Percentiles rank a stretch among this genome's conserved stretches.
phyloP scores from a whole-genome alignment of 148 eudicot species.

The Selenicereus undatus region DNA sequence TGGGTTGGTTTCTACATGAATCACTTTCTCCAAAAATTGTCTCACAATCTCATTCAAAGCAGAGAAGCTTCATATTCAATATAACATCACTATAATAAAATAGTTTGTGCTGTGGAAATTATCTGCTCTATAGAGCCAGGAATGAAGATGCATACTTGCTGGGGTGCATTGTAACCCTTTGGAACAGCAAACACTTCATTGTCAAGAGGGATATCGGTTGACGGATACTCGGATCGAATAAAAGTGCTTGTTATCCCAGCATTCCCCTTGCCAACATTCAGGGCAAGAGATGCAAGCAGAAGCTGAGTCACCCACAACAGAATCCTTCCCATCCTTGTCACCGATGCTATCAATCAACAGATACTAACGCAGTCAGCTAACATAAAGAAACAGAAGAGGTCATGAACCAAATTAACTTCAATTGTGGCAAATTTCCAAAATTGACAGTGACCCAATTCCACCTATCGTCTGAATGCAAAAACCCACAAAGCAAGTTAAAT shows the following conservation, averaged over 20 bases:
- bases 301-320: slow-evolving; percentile 31
- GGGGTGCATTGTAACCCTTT: slow-evolving; percentile 81
- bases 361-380: slow-evolving; percentile 18
- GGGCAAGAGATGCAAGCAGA: slow-evolving; percentile 37
- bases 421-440: neutral
- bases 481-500: slow-evolving; percentile 10
- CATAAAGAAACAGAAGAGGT: slow-evolving; percentile 4
- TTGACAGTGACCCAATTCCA: slow-evolving; percentile 13
- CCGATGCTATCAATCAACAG: slow-evolving; percentile 27
- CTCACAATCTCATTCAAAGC: neutral
- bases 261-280: slow-evolving; percentile 39
- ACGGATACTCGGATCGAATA: slow-evolving; percentile 71
- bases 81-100: neutral
- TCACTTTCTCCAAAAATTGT: neutral
- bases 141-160: slow-evolving; percentile 57
- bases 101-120: neutral
- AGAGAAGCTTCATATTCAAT: neutral
- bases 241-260: slow-evolving; percentile 77
- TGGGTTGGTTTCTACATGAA: neutral
- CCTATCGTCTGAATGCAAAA: slow-evolving; percentile 10
- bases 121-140: neutral
- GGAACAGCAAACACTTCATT: slow-evolving; percentile 74
- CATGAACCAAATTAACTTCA: slow-evolving; percentile 13
- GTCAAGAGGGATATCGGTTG: slow-evolving; percentile 82
- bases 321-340: slow-evolving; percentile 37